phyloP scores from a whole-genome alignment of 1,139 yeast genomes.

The Hemisphaericaspora subhashii region DNA sequence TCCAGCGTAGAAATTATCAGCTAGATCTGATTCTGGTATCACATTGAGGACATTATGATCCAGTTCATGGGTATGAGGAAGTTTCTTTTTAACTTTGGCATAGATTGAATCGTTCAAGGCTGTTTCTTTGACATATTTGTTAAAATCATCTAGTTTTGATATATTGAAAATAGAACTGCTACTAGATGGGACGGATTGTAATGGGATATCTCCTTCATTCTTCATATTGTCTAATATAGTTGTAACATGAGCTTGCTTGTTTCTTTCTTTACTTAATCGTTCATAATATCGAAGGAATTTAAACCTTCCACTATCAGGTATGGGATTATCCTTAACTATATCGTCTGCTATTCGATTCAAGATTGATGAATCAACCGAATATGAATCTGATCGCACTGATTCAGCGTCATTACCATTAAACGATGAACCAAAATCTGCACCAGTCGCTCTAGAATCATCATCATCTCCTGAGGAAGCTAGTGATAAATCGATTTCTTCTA shows the following conservation, averaged over 20 bases:
- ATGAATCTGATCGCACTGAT: neutral
- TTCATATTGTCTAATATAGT: conserved; percentile 16
- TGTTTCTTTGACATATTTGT: conserved; percentile 35
- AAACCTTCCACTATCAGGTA: conserved; percentile 25
- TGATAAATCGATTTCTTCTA: conserved; percentile 11
- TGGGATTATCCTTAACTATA: conserved; percentile 9
- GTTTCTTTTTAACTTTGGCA: conserved; percentile 17
- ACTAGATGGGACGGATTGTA: conserved; percentile 22
- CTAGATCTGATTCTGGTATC: conserved; percentile 30
- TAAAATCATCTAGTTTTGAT: conserved; percentile 39
- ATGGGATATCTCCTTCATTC: conserved; percentile 24
- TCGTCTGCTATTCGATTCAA: conserved; percentile 23
- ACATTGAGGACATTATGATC: conserved; percentile 24
- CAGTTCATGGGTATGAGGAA: conserved; percentile 9
- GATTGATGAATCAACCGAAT: conserved; percentile 29
- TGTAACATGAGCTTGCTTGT: conserved; percentile 13
- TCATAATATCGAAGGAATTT: conserved; percentile 31
- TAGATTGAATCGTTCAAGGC: conserved; percentile 36
- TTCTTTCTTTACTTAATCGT: conserved; percentile 17
- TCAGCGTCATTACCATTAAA: neutral
- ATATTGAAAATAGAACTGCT: conserved; percentile 34
- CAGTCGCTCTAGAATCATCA: neutral
- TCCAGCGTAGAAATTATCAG: conserved; percentile 29
- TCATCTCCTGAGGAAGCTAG: conserved; percentile 2
- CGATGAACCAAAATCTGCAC: too few relatives aligned